Conservation (phyloP, 225 moss, liverwort and hornwort genomes). For the Pleurozium schreberi region DNA sequence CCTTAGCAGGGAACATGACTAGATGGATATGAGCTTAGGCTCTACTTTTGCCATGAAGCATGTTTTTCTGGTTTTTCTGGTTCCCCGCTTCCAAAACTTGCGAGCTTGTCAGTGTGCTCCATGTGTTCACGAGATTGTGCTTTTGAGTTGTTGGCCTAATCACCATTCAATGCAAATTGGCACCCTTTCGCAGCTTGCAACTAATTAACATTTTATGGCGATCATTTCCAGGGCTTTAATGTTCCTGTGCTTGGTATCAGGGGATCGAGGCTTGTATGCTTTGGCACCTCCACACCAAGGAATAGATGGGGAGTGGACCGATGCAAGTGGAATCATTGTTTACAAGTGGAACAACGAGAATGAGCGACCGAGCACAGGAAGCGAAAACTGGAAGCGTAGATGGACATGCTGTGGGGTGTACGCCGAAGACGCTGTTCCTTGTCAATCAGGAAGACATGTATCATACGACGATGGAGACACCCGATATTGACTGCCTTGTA, state of each 20-base stretch:
- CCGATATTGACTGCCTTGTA: constrained; percentile 1
- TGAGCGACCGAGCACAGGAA: constrained; percentile 27
- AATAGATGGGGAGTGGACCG: constrained; percentile 42
- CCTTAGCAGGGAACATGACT: neutral
- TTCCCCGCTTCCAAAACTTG: neutral
- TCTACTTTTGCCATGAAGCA: neutral
- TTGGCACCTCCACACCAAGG: constrained; percentile 44
- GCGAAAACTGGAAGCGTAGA: constrained; percentile 29
- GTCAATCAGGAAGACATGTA: constrained; percentile 22
- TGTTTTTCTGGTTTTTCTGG: neutral
- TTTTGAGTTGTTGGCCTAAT: neutral
- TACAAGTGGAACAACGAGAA: constrained; percentile 37
- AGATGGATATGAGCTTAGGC: neutral
- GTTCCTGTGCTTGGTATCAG: constrained; percentile 1
- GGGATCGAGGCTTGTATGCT: constrained; percentile 23
- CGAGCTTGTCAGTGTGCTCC: neutral
- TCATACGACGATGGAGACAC: constrained; percentile 39
- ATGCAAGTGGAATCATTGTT: constrained; percentile 35
- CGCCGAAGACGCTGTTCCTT: constrained; percentile 18
- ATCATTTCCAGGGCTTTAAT: neutral
- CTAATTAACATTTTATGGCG: neutral
- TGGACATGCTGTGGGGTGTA: constrained; percentile 48
- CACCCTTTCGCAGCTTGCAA: neutral
- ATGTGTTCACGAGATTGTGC: neutral
- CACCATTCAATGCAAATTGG: neutral